Base-by-base conservation (phyloP, 2,329 filamentous ascomycete genomes). In the Alternaria rosae region DNA sequence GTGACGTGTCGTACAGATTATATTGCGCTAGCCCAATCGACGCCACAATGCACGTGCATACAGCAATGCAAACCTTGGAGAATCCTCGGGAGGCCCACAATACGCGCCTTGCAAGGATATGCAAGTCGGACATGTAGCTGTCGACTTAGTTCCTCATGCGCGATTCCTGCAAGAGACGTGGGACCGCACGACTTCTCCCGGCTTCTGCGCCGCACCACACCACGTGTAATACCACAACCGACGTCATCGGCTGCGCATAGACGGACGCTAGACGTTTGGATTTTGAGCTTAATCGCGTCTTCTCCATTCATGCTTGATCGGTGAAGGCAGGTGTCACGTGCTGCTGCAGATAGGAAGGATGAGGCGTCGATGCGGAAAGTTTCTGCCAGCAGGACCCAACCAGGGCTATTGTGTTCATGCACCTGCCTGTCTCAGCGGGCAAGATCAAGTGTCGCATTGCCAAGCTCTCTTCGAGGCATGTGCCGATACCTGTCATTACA, bases 1-100 rank as follows among this genome's bases (percentile, higher is more conserved):
- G 68, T 70, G 68, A 71, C 69, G 68, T 70, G 68, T 70, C 68
- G 67, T 65, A 63, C 57, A 57, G 59, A 50, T 57, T 65, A 43
- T 62, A 44, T 48, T 42, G 48, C 62, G 58, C 67, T 70, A 70
- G 61, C 64, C 57, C 32, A 42, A 64, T 61, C 35, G 30, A 58
- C 58, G 51, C 50, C 55, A 51, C 62, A 28, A 43, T 54, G 52
- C 62, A 62, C 62, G 62, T 65, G 62, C 59, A n/a, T 26, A 21
- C 54, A 41, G 54, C 42, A 38, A 47, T 26, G 56, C 35, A 53
- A 61, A 50, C 47, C 51, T 61, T 53, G 54, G 47, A 57, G 51
- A 56, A 53, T 58, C 48, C 25, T 45, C 42, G 47, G 54, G 48
- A 52, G 59, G 47, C 54, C 59, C 54, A 58, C 54, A 52, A 35